Evolutionary conservation across 2,329 filamentous ascomycete genomes (phyloP).

Genomic region (Daldinia sp.): DNA sequence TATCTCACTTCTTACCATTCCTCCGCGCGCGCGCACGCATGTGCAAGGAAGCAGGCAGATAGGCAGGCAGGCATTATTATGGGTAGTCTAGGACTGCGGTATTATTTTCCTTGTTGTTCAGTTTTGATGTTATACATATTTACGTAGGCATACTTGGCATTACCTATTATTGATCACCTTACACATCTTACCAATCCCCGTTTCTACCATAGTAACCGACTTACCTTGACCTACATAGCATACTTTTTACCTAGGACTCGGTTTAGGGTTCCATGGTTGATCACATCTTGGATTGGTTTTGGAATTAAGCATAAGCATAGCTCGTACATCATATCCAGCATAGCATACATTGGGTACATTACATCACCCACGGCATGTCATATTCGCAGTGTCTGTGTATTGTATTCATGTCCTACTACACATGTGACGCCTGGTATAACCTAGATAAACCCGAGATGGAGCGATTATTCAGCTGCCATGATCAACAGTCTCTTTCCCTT

Average conservation of each 20-base stretch:
- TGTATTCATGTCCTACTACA: too few species aligned
- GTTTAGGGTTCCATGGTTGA: too few species aligned
- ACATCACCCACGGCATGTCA: too few species aligned
- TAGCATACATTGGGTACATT: not conserved
- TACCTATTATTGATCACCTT: not conserved
- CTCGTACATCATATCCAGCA: not conserved
- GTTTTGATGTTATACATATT: not conserved
- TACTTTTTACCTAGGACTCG: too few species aligned
- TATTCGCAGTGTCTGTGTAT: too few species aligned
- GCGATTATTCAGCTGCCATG: slow-evolving; percentile 11
- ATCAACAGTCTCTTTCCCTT: too few species aligned
- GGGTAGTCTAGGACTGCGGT: not conserved
- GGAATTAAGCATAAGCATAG: too few species aligned
- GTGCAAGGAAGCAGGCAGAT: not conserved
- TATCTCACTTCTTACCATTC: too few species aligned
- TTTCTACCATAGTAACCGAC: too few species aligned
- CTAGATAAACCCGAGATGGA: not conserved
- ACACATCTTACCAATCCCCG: not conserved
- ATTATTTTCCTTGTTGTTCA: not conserved
- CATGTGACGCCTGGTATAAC: slow-evolving; percentile 7
- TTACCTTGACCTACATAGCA: too few species aligned
- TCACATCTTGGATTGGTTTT: not conserved
- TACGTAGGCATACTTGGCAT: not conserved
- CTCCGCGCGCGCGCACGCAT: too few species aligned
- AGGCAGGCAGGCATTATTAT: too few species aligned